Conservation (phyloP, 148 eudicot species). For the Gaultheria prostrata region DNA sequence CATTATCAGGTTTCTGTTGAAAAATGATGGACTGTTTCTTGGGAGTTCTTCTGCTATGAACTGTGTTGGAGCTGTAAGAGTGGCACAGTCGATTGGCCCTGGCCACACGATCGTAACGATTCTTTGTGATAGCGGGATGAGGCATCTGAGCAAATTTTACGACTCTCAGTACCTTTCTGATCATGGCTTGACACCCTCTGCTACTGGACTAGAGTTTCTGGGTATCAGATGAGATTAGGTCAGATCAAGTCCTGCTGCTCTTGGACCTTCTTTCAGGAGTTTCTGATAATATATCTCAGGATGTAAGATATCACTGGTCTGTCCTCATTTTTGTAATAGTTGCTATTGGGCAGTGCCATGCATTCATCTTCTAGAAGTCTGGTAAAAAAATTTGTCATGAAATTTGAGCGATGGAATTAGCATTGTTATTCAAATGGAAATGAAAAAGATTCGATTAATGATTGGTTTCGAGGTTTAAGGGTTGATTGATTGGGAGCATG, state of each 20-base stretch:
- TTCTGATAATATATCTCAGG: background rate
- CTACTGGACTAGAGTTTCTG: conserved; percentile 70
- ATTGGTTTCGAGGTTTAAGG: background rate
- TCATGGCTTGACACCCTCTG: conserved; percentile 59
- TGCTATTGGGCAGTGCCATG: background rate
- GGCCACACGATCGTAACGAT: conserved; percentile 91
- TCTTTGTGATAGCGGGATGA: conserved; percentile 91
- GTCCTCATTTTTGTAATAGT: background rate
- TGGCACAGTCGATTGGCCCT: conserved; percentile 74
- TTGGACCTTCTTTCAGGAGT: background rate
- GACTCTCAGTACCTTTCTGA: conserved; percentile 62
- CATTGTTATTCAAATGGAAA: background rate
- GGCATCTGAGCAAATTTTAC: conserved; percentile 86
- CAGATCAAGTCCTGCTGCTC: background rate
- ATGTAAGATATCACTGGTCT: background rate
- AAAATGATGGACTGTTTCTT: conserved; percentile 86
- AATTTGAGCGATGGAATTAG: background rate
- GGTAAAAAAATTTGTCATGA: background rate
- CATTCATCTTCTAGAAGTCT: background rate
- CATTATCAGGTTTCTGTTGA: conserved; percentile 69
- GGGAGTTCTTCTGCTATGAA: conserved; percentile 99
- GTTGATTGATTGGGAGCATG: no score
- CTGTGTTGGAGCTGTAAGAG: conserved; percentile 94
- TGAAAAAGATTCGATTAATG: background rate
- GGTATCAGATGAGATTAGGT: conserved; percentile 15